These are phyloP conservation scores for Eucalyptus viminalis DNA, from an alignment of 345 rosid genomes.

Conservation along the genomic window DNA sequence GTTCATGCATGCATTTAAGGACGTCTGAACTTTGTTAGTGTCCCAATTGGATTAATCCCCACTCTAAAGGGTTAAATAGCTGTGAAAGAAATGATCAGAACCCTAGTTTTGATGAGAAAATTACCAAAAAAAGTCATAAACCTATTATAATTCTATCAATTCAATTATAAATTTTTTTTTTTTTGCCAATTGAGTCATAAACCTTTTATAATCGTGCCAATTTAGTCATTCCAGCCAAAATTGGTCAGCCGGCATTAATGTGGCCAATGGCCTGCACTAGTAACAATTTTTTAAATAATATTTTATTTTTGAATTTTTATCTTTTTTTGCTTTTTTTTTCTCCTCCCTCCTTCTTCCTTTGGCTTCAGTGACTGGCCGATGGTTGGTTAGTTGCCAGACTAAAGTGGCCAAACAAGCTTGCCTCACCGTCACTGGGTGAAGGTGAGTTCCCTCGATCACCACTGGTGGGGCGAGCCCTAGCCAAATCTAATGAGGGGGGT, in stretches of 20 bases:
- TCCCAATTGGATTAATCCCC: neutral
- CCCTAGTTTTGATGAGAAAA: neutral
- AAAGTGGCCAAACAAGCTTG: rapidly evolving
- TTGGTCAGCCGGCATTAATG: rapidly evolving
- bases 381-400: rapidly evolving
- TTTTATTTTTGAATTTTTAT: no score
- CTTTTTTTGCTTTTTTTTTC: no score
- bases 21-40: neutral
- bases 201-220: rapidly evolving
- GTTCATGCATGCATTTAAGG: neutral
- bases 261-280: rapidly evolving
- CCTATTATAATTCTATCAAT: rapidly evolving
- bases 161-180: rapidly evolving
- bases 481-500: rapidly evolving
- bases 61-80: neutral
- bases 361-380: rapidly evolving
- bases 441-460: rapidly evolving
- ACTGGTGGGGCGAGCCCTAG: rapidly evolving
- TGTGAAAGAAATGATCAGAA: neutral
- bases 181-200: no score
- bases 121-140: rapidly evolving
- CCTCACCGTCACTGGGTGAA: rapidly evolving
- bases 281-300: no score
- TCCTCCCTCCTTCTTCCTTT: no score
- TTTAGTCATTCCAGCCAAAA: rapidly evolving